Conservation (phyloP, 257 asterid genomes). For the Salvia hispanica region DNA sequence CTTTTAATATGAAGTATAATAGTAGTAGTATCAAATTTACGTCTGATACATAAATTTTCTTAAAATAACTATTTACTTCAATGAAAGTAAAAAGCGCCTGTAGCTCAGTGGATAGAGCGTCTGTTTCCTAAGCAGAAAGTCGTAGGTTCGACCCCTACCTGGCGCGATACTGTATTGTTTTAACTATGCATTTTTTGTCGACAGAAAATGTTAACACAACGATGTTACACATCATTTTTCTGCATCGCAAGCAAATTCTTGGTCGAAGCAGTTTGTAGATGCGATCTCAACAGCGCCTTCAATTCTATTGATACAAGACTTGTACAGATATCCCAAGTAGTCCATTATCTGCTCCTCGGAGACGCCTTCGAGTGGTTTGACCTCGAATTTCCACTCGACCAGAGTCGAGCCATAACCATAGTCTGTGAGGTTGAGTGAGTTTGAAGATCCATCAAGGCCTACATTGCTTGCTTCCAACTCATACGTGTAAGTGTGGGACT, state of each 20-base stretch:
- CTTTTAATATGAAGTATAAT: too few species aligned
- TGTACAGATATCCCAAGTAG: slow-evolving; percentile 62
- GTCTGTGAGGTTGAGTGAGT: slow-evolving; percentile 48
- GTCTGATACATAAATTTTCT: too few species aligned
- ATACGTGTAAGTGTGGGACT: slow-evolving; percentile 41
- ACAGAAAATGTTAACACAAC: too few species aligned
- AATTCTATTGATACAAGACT: slow-evolving; percentile 58
- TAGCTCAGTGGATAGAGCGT: slow-evolving; percentile 99
- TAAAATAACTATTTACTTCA: too few species aligned
- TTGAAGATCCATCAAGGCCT: slow-evolving; percentile 65
- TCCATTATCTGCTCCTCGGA: slow-evolving; percentile 54
- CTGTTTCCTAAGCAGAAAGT: slow-evolving; percentile 98
- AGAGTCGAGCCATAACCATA: slow-evolving; percentile 56
- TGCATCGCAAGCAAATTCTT: background rate
- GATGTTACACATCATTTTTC: too few species aligned
- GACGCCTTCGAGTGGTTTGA: slow-evolving; percentile 53
- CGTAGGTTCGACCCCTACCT: slow-evolving; percentile 60
- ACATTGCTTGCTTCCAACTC: slow-evolving; percentile 67
- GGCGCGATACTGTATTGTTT: too few species aligned
- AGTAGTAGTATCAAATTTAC: too few species aligned
- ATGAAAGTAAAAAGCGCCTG: slow-evolving; percentile 70
- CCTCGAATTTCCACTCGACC: slow-evolving; percentile 61
- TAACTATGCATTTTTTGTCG: too few species aligned
- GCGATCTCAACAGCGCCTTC: slow-evolving; percentile 42
- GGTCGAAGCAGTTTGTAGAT: slow-evolving; percentile 11